A percentile compares a stretch with the other conserved stretches of the same genome.
phyloP scores from a whole-genome alignment of 176 grass and related monocot species.

The Guadua angustifolia region DNA sequence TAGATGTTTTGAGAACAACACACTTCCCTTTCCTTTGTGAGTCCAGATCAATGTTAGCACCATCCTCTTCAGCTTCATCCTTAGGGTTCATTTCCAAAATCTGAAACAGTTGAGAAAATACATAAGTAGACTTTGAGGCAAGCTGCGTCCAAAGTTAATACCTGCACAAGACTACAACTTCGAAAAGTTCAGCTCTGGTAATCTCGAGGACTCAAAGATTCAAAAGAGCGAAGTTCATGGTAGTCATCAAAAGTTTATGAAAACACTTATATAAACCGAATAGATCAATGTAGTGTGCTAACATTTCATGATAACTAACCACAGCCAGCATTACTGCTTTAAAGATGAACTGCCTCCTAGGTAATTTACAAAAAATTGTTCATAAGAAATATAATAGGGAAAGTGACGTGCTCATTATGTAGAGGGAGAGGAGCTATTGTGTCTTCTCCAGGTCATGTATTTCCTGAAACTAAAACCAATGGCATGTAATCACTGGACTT shows the following conservation, averaged over 20 bases:
- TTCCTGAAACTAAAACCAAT: too few relatives aligned
- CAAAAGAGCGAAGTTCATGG: neutral
- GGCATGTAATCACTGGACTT: too few relatives aligned
- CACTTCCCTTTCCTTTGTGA: conserved; percentile 76
- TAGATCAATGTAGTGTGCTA: neutral
- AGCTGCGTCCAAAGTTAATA: neutral
- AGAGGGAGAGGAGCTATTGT: too few relatives aligned
- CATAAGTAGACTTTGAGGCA: neutral
- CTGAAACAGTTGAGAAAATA: too few relatives aligned
- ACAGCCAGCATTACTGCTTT: neutral
- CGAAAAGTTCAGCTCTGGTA: neutral
- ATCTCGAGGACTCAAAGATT: neutral
- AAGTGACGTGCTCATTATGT: too few relatives aligned
- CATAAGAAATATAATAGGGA: neutral
- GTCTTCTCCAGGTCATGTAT: too few relatives aligned
- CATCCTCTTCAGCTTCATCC: conserved; percentile 91
- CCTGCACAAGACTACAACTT: neutral
- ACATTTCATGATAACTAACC: neutral
- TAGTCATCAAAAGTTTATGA: conserved; percentile 10
- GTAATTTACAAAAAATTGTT: neutral
- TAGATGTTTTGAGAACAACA: too few relatives aligned
- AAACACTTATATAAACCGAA: neutral
- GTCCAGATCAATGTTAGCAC: conserved; percentile 88
- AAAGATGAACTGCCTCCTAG: neutral
- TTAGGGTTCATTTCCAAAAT: conserved; percentile 37